Percentiles rank a stretch among this genome's conserved stretches.
These are phyloP conservation scores for Guadua angustifolia DNA, from an alignment of 176 grass and related monocot genomes.

Conservation along the genomic window DNA sequence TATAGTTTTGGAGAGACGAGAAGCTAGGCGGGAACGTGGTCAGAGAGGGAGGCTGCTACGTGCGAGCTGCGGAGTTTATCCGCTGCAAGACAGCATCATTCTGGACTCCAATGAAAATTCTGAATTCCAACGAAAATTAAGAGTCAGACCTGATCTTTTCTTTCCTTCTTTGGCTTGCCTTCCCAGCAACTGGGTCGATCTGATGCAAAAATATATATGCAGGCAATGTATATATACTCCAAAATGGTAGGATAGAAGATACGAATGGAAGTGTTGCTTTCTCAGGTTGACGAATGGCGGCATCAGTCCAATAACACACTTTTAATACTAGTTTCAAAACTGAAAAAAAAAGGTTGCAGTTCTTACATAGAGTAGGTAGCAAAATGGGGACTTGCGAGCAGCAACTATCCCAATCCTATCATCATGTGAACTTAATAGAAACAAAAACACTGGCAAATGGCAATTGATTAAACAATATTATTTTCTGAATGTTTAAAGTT, in stretches of 20 bases:
- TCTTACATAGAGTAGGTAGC: background rate
- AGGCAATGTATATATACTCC: background rate
- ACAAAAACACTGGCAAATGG: background rate
- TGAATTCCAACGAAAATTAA: background rate
- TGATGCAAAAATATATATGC: background rate
- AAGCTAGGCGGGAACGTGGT: background rate
- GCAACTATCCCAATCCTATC: background rate
- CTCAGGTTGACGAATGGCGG: background rate
- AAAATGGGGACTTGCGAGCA: background rate
- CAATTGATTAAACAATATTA: background rate
- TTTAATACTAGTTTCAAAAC: background rate
- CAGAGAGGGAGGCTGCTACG: conserved; percentile 34
- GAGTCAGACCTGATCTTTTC: background rate
- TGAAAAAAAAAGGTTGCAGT: background rate
- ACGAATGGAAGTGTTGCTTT: background rate
- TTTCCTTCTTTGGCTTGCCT: background rate
- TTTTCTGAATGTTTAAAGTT: background rate
- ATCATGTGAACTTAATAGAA: background rate
- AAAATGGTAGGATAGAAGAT: background rate
- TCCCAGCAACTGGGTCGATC: background rate
- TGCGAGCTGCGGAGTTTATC: conserved; percentile 5
- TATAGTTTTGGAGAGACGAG: background rate
- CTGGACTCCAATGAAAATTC: background rate
- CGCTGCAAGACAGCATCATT: background rate
- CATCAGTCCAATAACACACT: background rate